A percentile compares a stretch with the other conserved stretches of the same genome.
Evolutionary conservation across 2,329 filamentous ascomycete genomes (phyloP).

Genomic region (Clonostachys rosea): DNA sequence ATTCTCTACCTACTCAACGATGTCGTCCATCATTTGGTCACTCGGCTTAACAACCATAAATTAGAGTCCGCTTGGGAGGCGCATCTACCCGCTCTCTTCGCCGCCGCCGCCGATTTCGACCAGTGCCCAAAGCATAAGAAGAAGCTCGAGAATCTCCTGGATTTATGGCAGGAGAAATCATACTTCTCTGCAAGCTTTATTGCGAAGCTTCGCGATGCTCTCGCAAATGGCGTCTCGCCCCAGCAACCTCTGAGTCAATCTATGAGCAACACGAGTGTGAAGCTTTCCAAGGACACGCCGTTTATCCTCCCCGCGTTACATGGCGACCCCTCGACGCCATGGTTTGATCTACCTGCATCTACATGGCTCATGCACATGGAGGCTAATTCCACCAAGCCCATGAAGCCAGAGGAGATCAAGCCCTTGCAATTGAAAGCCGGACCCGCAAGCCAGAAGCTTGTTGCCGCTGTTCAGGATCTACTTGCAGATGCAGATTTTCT

Average conservation of each 20-base stretch:
- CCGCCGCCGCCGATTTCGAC: conserved; percentile 49
- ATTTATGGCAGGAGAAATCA: conserved; percentile 63
- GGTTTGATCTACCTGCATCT: conserved; percentile 78
- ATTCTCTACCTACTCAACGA: conserved; percentile 78
- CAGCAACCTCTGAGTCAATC: no score
- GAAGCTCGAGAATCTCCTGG: conserved; percentile 61
- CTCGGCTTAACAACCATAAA: conserved; percentile 41
- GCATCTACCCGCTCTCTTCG: conserved; percentile 58
- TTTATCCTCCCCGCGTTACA: conserved; percentile 73
- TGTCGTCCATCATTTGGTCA: conserved; percentile 64
- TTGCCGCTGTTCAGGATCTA: conserved; percentile 64
- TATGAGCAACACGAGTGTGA: conserved; percentile 10
- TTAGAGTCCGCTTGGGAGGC: conserved; percentile 54
- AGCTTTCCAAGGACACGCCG: conserved; percentile 51
- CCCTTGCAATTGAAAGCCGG: conserved; percentile 67
- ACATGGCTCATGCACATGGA: conserved; percentile 77
- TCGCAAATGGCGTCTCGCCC: conserved; percentile 28
- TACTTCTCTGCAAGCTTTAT: conserved; percentile 56
- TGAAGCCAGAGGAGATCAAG: conserved; percentile 66
- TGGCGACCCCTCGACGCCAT: conserved; percentile 68
- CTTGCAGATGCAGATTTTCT: conserved; percentile 66
- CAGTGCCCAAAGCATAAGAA: conserved; percentile 60
- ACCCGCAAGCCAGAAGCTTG: conserved; percentile 61
- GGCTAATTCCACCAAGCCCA: conserved; percentile 69
- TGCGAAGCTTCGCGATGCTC: conserved; percentile 53